These are phyloP conservation scores for Scedosporium boydii DNA, from an alignment of 2,329 filamentous ascomycete species.

Conservation along the genomic window DNA sequence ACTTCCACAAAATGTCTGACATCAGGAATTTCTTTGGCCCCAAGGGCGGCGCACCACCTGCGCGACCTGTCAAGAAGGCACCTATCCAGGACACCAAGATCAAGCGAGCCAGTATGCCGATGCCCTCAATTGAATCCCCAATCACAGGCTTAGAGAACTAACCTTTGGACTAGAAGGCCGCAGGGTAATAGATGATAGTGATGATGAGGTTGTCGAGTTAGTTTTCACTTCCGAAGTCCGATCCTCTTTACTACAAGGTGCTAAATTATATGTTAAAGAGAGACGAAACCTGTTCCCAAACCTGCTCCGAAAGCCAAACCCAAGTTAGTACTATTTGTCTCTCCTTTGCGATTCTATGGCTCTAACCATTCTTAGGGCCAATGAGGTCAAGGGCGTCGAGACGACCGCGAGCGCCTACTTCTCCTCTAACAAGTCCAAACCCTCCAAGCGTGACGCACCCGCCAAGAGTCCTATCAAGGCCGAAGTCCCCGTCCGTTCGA, in stretches of 20 bases:
- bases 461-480: conserved; percentile 27
- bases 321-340: conserved; percentile 25
- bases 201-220: conserved; percentile 50
- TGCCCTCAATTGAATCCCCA: not conserved
- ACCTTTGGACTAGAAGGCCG: conserved; percentile 34
- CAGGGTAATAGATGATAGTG: conserved; percentile 72
- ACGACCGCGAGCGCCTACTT: conserved; percentile 52
- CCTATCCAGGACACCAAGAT: conserved; percentile 26
- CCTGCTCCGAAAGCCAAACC: conserved; percentile 44
- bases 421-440: conserved; percentile 34
- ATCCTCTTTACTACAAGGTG: not conserved
- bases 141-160: conserved; percentile 8
- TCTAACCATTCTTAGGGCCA: conserved; percentile 19
- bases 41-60: conserved; percentile 51
- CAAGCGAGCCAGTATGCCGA: conserved; percentile 32
- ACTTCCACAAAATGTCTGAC: conserved; percentile 48
- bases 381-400: conserved; percentile 36
- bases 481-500: conserved; percentile 39
- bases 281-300: conserved; percentile 47
- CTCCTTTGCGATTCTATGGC: conserved; percentile 3
- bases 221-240: conserved; percentile 18
- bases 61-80: conserved; percentile 37
- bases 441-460: conserved; percentile 25
- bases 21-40: conserved; percentile 86
- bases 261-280: conserved; percentile 19